Evolutionary conservation across 805 yeast species (phyloP).

Genomic region (Spathaspora passalidarum): DNA sequence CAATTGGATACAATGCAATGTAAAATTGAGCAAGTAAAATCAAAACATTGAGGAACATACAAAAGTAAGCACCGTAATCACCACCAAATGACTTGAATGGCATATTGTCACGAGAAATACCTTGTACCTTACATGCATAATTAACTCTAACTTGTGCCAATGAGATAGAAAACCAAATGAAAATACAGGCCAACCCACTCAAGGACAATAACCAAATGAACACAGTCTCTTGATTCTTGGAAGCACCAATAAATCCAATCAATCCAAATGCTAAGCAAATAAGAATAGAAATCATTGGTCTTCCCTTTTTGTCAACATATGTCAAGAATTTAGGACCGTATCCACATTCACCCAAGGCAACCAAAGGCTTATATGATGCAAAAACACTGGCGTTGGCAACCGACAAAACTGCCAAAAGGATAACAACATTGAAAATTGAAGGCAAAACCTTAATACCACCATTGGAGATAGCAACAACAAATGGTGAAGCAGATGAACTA

Average conservation of each 20-base stretch:
- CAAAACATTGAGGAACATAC: slow-evolving; percentile 18
- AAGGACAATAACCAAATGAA: slow-evolving; percentile 38
- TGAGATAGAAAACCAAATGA: slow-evolving; percentile 38
- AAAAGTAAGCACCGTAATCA: slow-evolving; percentile 20
- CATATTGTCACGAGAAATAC: slow-evolving; percentile 56
- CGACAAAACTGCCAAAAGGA: slow-evolving; percentile 64
- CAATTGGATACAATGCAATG: slow-evolving; percentile 34
- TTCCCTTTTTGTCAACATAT: slow-evolving; percentile 34
- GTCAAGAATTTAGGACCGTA: slow-evolving; percentile 49
- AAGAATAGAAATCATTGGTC: slow-evolving; percentile 34
- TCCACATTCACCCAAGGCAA: slow-evolving; percentile 64
- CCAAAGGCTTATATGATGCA: slow-evolving; percentile 63
- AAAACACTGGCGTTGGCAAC: slow-evolving; percentile 72
- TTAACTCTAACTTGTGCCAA: slow-evolving; percentile 42
- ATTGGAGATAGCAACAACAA: slow-evolving; percentile 61
- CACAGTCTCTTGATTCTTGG: slow-evolving; percentile 21
- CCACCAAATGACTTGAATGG: slow-evolving; percentile 75
- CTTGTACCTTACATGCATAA: slow-evolving; percentile 57
- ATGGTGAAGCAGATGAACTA: slow-evolving; percentile 68
- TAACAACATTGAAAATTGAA: slow-evolving; percentile 67
- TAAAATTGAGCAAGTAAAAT: slow-evolving; percentile 26
- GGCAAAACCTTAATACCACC: slow-evolving; percentile 64
- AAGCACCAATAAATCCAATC: slow-evolving; percentile 32
- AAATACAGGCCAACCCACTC: slow-evolving; percentile 36
- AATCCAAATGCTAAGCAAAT: slow-evolving; percentile 29